Percentiles rank a stretch among this genome's conserved stretches.
These are phyloP conservation scores for Phoma sp. DNA, from an alignment of 2,329 filamentous ascomycete genomes.

Conservation along the genomic window DNA sequence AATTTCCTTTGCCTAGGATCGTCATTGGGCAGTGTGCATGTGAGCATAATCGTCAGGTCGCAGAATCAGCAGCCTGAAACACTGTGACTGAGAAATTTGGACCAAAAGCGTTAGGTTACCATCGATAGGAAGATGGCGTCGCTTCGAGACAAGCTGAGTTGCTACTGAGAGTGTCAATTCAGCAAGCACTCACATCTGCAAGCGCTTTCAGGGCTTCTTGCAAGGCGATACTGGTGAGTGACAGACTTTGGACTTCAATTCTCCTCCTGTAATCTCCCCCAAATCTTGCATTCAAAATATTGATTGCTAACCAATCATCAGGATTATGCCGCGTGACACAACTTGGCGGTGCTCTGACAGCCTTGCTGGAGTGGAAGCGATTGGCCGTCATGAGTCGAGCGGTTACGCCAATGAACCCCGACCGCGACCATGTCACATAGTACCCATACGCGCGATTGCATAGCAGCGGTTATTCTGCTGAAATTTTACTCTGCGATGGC, in stretches of 20 bases:
- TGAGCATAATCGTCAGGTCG: not conserved
- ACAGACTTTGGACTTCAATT: slow-evolving; percentile 13
- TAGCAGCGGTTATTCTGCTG: not conserved
- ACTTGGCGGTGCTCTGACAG: slow-evolving; percentile 10
- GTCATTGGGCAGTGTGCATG: no score
- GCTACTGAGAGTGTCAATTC: slow-evolving; percentile 13
- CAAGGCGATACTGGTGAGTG: slow-evolving; percentile 17
- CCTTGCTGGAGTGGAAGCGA: slow-evolving; percentile 21
- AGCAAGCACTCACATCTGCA: slow-evolving; percentile 23
- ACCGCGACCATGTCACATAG: slow-evolving; percentile 25
- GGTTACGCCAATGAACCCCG: slow-evolving; percentile 31
- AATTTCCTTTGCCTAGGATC: no score
- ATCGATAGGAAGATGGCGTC: no score
- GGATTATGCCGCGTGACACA: not conserved
- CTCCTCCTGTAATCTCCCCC: slow-evolving; percentile 9
- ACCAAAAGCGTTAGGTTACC: slow-evolving; percentile 9
- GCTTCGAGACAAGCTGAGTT: no score
- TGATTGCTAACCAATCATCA: not conserved
- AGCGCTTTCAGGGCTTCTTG: slow-evolving; percentile 27
- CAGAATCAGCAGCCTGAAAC: slow-evolving; percentile 4
- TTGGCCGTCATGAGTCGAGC: no score
- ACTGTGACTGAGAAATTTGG: not conserved
- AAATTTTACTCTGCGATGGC: no score
- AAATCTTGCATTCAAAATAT: not conserved
- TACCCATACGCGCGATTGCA: slow-evolving; percentile 13